Evolutionary conservation across 192 early-diverging fungal species (phyloP).

Genomic region (Glomus cerebriforme): DNA sequence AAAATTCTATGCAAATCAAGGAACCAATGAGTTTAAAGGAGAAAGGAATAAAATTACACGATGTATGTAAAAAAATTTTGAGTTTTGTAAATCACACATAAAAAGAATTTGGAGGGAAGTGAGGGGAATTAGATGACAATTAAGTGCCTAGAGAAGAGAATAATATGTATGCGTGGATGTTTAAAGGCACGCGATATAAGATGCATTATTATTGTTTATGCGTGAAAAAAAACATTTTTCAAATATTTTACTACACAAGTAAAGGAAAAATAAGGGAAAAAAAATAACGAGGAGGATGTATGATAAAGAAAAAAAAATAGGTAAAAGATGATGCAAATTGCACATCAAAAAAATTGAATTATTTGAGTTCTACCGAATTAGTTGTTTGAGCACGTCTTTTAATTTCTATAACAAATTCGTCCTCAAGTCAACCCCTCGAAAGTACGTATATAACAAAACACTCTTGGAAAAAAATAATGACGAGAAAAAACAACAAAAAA

Average conservation of each 20-base stretch:
- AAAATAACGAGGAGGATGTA: not conserved
- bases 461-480: no score
- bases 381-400: no score
- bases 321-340: not conserved
- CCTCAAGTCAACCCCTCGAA: no score
- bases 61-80: not conserved
- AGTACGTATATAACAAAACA: no score
- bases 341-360: no score
- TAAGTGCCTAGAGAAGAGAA: not conserved
- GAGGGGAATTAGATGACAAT: not conserved
- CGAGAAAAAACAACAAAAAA: not conserved
- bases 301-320: not conserved
- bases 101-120: slow-evolving; percentile 3
- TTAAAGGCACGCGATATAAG: not conserved
- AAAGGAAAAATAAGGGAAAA: not conserved
- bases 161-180: slow-evolving; percentile 1
- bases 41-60: not conserved
- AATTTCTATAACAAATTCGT: no score
- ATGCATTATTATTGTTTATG: not conserved
- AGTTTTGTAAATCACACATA: not conserved
- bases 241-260: no score
- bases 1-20: no score
- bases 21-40: not conserved
- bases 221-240: no score
- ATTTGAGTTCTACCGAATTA: no score